Percentiles rank a stretch among this genome's conserved stretches.
These are phyloP conservation scores for Scleroderma citrinum DNA, from an alignment of 768 basidiomycete species.

Conservation along the genomic window DNA sequence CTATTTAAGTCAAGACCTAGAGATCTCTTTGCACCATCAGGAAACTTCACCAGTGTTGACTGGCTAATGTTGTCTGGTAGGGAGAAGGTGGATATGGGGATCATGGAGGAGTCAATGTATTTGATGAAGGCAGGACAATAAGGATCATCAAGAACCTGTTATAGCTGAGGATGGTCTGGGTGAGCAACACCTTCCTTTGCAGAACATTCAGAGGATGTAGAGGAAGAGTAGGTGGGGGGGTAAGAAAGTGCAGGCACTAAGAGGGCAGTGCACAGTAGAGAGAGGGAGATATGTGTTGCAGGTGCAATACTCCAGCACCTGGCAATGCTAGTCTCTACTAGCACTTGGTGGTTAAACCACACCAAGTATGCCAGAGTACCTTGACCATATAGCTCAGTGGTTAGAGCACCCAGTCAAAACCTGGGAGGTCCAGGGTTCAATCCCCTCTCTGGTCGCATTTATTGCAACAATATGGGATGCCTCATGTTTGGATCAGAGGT, in stretches of 20 bases:
- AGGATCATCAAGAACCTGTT: not conserved
- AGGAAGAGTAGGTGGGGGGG: not conserved
- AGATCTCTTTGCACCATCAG: too few species aligned
- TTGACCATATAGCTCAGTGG: too few species aligned
- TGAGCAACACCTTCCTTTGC: not conserved
- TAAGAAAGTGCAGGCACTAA: not conserved
- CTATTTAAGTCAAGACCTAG: not conserved
- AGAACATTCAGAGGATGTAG: not conserved
- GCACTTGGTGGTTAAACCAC: too few species aligned
- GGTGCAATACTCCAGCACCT: too few species aligned
- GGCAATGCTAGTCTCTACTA: too few species aligned
- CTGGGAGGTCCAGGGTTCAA: too few species aligned
- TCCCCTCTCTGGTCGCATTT: too few species aligned
- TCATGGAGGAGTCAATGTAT: not conserved
- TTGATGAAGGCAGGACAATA: not conserved
- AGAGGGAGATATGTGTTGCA: too few species aligned
- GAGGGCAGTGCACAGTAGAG: not conserved
- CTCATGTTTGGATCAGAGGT: not conserved
- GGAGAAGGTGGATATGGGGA: not conserved
- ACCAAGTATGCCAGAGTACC: too few species aligned
- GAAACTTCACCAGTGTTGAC: too few species aligned
- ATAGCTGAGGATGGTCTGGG: not conserved
- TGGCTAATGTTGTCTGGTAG: too few species aligned
- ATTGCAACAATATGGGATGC: not conserved
- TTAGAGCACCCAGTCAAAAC: too few species aligned